These are phyloP conservation scores for Apostasia ramifera DNA, from an alignment of 106 monocot genomes.

Conservation along the genomic window DNA sequence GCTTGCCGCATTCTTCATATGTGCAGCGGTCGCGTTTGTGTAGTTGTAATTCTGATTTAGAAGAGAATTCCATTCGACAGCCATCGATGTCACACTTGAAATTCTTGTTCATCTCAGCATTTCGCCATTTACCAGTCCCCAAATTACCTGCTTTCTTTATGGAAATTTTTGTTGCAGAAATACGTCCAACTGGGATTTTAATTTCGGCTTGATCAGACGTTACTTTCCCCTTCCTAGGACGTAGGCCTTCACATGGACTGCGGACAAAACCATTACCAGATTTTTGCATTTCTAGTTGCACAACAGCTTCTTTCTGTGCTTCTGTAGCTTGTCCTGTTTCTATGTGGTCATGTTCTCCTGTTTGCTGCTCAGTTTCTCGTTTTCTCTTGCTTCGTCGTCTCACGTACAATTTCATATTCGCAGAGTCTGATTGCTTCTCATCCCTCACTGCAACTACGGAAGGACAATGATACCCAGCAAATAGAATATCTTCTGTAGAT, in stretches of 20 bases:
- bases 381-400: slow-evolving; percentile 50
- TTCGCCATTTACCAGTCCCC: background rate
- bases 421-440: slow-evolving; percentile 1
- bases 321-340: background rate
- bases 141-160: background rate
- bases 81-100: slow-evolving; percentile 35
- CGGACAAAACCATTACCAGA: slow-evolving; percentile 37
- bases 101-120: background rate
- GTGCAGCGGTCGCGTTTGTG: slow-evolving; percentile 40
- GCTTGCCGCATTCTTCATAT: slow-evolving; percentile 41
- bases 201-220: background rate
- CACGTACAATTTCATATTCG: slow-evolving; percentile 27
- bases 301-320: background rate
- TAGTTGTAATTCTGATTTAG: slow-evolving; percentile 17
- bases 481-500: background rate
- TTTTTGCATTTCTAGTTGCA: background rate
- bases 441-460: background rate
- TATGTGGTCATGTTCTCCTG: background rate
- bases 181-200: background rate
- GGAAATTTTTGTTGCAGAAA: too few species aligned
- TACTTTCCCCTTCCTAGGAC: slow-evolving; percentile 28
- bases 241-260: slow-evolving; percentile 88
- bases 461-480: background rate
- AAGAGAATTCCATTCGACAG: slow-evolving; percentile 37
- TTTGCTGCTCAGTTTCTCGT: slow-evolving; percentile 21